Conservation (phyloP, 2,329 filamentous ascomycete genomes). For the Diaporthe aspalathi region DNA sequence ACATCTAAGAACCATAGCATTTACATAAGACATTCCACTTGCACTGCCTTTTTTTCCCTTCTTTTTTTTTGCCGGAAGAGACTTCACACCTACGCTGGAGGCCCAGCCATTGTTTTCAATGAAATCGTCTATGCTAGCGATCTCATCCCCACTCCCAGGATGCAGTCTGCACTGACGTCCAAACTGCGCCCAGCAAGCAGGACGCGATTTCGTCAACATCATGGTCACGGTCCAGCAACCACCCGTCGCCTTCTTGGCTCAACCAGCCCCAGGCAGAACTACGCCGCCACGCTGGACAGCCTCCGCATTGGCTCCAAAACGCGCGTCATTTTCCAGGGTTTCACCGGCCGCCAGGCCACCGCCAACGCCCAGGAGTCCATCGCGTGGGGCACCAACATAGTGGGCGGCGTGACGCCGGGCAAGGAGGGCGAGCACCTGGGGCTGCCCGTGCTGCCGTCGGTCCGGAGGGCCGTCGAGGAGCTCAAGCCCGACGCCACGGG, state of each 20-base stretch:
- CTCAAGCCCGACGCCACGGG: constrained; percentile 82
- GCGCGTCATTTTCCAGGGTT: constrained; percentile 41
- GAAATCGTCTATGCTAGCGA: constrained; percentile 19
- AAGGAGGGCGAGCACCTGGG: constrained; percentile 78
- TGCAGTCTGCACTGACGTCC: constrained; percentile 34
- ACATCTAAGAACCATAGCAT: neutral
- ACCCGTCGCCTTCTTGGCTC: constrained; percentile 18
- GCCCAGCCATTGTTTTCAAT: neutral
- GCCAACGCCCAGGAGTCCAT: constrained; percentile 81
- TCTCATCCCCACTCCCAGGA: constrained; percentile 16
- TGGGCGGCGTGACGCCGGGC: constrained; percentile 81
- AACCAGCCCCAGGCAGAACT: constrained; percentile 12
- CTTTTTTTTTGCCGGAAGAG: neutral
- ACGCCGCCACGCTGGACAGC: constrained; percentile 31
- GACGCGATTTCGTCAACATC: neutral
- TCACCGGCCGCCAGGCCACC: constrained; percentile 66
- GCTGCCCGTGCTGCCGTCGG: constrained; percentile 76
- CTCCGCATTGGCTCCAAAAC: constrained; percentile 36
- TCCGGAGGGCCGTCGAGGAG: constrained; percentile 74
- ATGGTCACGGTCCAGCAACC: neutral
- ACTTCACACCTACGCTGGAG: too few relatives aligned
- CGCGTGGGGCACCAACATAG: constrained; percentile 82
- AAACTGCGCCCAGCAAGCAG: constrained; percentile 20
- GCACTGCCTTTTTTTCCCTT: neutral
- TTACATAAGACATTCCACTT: neutral